A percentile compares a stretch with the other conserved stretches of the same genome.
phyloP scores from a whole-genome alignment of 225 moss, liverwort and hornwort genomes.

The Pseudoscleropodium purum region DNA sequence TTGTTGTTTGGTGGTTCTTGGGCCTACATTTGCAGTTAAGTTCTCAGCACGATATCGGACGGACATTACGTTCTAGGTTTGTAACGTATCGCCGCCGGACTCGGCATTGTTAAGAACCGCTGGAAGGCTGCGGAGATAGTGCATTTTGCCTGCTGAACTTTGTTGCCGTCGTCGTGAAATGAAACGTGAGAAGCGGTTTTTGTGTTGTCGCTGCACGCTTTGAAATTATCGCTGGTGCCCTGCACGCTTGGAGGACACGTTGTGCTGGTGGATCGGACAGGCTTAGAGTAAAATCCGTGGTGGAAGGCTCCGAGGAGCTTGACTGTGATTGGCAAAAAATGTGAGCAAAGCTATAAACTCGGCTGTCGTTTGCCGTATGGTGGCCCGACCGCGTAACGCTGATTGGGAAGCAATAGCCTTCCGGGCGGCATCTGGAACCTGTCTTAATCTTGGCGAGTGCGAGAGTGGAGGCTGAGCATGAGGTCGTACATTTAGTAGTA shows the following conservation, averaged over 20 bases:
- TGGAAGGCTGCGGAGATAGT: neutral
- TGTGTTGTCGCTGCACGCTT: neutral
- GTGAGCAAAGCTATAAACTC: neutral
- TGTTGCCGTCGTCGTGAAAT: neutral
- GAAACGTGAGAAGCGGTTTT: neutral
- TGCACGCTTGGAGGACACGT: neutral
- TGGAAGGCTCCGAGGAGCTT: neutral
- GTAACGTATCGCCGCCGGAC: neutral
- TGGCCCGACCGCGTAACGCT: neutral
- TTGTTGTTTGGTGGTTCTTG: neutral
- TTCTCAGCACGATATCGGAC: neutral
- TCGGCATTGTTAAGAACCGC: neutral
- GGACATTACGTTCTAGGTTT: neutral
- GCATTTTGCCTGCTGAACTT: neutral
- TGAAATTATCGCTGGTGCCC: neutral
- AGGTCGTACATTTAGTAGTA: neutral
- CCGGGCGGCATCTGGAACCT: neutral
- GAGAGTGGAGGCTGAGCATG: slow-evolving; percentile 2
- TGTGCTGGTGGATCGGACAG: neutral
- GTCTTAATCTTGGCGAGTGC: neutral
- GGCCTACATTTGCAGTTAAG: neutral
- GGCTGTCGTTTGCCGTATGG: neutral
- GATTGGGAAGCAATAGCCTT: neutral
- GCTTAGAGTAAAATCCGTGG: neutral
- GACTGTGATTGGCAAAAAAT: neutral